Evolutionary conservation across 768 basidiomycete genomes (phyloP), one percentile per base, ranked within the genome.

Genomic region (Trichaptum fuscoviolaceum): DNA sequence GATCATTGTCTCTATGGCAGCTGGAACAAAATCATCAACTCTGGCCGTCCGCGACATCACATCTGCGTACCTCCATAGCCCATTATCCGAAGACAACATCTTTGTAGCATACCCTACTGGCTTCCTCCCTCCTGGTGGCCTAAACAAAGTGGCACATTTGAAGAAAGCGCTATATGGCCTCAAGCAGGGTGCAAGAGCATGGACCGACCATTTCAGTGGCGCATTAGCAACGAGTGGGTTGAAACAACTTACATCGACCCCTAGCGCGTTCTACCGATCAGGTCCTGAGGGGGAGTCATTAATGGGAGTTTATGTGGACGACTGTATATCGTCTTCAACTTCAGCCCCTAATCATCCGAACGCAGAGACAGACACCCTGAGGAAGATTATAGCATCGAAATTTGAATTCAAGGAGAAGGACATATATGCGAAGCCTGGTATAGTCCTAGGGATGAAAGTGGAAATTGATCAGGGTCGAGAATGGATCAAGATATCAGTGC

Each of bases 31-130:
- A 9, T 2, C 6, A 2, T 3, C 25, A 5, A 59, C 62, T 5
- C 52, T 70, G 0, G 59, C 61, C 4, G 61, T 63, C 18, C 30
- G 69, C 15, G 69, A 70, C 66, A 62, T 70, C 5, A 59, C 52
- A 4, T 59, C 60, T 17, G 69, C 69, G 0, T 70, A 64, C 66
- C 69, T 70, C 4, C 57, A 67, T 57, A 64, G 66, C 2, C 24
- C 64, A 2, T 42, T 69, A 12, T 7, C 67, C 12, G 42, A 52
- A 20, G 20, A 12, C 5, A 63, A 69, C 1, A 68, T 69, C 23
- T 66, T 59, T 35, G 63, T 69, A 36, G 8, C 25, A 2, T 62
- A 67, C 26, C 67, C 68, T 0, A 34, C 35, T 0, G 67, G 67
- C 0, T 67, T 68, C 36, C 57, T 27, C 3, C 67, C 67, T 34